Percentiles rank a stretch among this genome's conserved stretches.
These are phyloP conservation scores for Domatiomyces globalis DNA, from an alignment of 2,329 filamentous ascomycete genomes.

Conservation along the genomic window DNA sequence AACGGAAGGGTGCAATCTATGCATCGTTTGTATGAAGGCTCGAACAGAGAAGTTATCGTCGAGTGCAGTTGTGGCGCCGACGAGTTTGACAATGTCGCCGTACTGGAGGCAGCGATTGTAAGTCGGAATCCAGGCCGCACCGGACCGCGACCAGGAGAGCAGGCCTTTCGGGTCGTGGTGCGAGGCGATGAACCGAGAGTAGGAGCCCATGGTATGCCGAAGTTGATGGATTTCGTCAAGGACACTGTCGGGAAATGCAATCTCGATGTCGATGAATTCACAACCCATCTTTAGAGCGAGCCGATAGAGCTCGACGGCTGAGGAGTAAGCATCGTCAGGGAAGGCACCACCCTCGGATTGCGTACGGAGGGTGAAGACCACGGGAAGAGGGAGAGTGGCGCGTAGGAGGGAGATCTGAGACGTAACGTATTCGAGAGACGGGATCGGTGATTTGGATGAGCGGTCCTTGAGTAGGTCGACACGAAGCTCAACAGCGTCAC, in stretches of 20 bases:
- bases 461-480: constrained; percentile 76
- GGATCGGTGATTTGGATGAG: constrained; percentile 41
- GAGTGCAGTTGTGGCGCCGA: constrained; percentile 61
- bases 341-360: constrained; percentile 76
- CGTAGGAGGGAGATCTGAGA: constrained; percentile 71
- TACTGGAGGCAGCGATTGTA: constrained; percentile 85
- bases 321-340: constrained; percentile 58
- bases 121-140: constrained; percentile 67
- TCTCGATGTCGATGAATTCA: constrained; percentile 87
- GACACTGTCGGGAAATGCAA: constrained; percentile 59
- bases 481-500: constrained; percentile 86
- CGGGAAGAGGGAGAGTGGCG: constrained; percentile 55
- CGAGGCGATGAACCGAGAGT: constrained; percentile 78
- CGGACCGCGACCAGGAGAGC: constrained; percentile 69
- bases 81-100: constrained; percentile 87
- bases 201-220: constrained; percentile 45
- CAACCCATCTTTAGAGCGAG: constrained; percentile 69
- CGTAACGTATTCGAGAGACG: constrained; percentile 59
- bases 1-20: constrained; percentile 51
- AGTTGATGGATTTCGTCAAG: constrained; percentile 47
- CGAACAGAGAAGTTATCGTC: constrained; percentile 79
- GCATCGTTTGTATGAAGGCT: constrained; percentile 66
- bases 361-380: constrained; percentile 88
- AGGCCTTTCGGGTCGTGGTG: constrained; percentile 74
- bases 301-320: constrained; percentile 60